Evolutionary conservation across 2,329 filamentous ascomycete species (phyloP).

Genomic region (Fragosphaeria purpurea): DNA sequence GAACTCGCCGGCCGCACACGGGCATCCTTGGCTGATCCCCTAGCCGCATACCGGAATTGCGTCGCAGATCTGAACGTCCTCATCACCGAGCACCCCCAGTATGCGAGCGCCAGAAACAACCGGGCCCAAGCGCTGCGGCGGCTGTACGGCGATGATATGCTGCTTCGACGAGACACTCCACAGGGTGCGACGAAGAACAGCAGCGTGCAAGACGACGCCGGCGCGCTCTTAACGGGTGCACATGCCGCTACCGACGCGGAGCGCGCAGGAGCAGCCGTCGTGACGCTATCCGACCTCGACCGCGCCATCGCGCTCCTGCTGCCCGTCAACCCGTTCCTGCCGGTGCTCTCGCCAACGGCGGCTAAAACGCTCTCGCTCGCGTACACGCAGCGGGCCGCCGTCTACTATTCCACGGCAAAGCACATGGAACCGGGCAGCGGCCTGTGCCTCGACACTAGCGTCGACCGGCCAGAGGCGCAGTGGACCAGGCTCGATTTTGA

Average conservation of each 20-base stretch:
- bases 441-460: background rate
- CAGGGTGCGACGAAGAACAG: background rate
- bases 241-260: constrained; percentile 21
- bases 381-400: constrained; percentile 60
- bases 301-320: constrained; percentile 48
- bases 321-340: constrained; percentile 42
- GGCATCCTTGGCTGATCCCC: constrained; percentile 21
- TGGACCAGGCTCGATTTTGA: constrained; percentile 51
- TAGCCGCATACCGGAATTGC: constrained; percentile 36
- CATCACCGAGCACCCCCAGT: constrained; percentile 48
- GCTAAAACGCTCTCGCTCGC: constrained; percentile 58
- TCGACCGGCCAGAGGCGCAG: constrained; percentile 24
- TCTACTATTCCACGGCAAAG: constrained; percentile 52
- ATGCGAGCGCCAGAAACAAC: constrained; percentile 67
- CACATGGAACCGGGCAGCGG: constrained; percentile 3
- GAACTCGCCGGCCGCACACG: constrained; percentile 35
- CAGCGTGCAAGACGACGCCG: constrained; percentile 6
- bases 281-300: constrained; percentile 43
- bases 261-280: constrained; percentile 12
- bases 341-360: constrained; percentile 51
- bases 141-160: constrained; percentile 50
- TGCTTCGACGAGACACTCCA: constrained; percentile 26
- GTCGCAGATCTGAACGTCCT: constrained; percentile 43
- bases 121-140: constrained; percentile 57
- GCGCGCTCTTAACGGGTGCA: constrained; percentile 31